Evolutionary conservation across 768 basidiomycete genomes (phyloP), one percentile per base, ranked within the genome.

Genomic region (Leccinum sublutescens): DNA sequence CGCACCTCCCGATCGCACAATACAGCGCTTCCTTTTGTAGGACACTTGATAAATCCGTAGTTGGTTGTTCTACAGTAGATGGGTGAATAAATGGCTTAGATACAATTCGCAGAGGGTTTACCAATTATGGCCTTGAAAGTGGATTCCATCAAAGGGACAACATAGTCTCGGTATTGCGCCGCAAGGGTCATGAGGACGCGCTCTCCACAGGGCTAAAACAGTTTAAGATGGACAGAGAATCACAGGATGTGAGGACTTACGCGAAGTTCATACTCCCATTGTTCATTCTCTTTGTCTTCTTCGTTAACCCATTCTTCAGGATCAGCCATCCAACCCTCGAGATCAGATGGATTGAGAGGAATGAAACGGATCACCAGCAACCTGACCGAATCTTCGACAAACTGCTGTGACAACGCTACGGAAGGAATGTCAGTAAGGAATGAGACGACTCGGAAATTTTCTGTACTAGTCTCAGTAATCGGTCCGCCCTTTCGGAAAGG

Each of bases 241-340:
- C 19, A 60, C 23, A 59, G 57, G 45, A 48, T n/a, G 33, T 49
- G 2, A 59, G 36, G 36, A 74, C 87, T 29, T 67, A 96, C 95
- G 62, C 96, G 82, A 59, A 97, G 84, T 66, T 96, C 93, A 66
- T 83, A 98, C 66, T 95, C 89, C 95, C 95, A 98, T 58, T 91
- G 85, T 40, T 95, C 94, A 47, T 86, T 90, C 62, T 94, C 93
- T 62, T 87, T 87, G 59, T 93, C 93, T 73, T 98, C 94, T 10
- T 85, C 74, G 59, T 93, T 91, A 11, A 96, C 83, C 93, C 94
- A 99, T 66, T 95, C 92, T 77, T 99, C 96, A 0, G 95, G 94
- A 69, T 95, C 93, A 15, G 82, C 80, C 75, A 87, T 80, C 91
- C 95, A 94, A 5, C 81, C 82, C 63, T 93, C 85, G 10, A 98